Evolutionary conservation across 1,139 yeast species (phyloP), one percentile per base, ranked within the genome.

Genomic region (Yamadazyma conglobata): DNA sequence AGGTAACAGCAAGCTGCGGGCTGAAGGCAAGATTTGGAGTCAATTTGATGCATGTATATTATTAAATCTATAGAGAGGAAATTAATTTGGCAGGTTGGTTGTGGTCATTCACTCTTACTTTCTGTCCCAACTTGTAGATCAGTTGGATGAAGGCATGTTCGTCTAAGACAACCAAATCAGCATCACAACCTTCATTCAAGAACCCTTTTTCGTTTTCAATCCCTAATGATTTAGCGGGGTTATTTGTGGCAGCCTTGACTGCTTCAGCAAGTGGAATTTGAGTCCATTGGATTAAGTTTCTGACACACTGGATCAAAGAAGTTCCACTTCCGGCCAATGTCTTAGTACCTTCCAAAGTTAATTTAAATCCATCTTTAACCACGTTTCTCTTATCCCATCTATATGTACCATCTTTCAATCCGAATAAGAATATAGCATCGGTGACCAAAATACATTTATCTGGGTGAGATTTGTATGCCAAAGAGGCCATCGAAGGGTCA

Each of bases 301-400:
- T 60, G 19, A 77, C 56, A 48, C 80, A 73, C 28, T 68, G 67
- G 19, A 77, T 71, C 33, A 77, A 63, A 19, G 76, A 70, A 10
- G 81, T 73, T 6, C 79, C 79, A 11, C 79, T 70, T 23, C 83
- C 84, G 4, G 83, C 83, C 50, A 77, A 71, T 11, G 81, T 77
- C 32, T 67, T 65, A 9, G 82, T 75, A 13, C 77, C 79, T 47
- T 74, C 60, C 42, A 77, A 62, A 37, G 60, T 64, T 40, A 76
- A 58, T 33, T 61, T 53, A 31, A 64, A 56, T 8, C 78, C 82
- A 11, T 60, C 60, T 47, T 77, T 77, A 28, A 61, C 70, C 26
- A 77, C 68, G 41, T 46, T 54, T 51, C 68, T 71, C 20, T 55
- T 52, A 32, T 70, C 78, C 74, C 77, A 70, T 41, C 58, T 55